These are phyloP conservation scores for Auricularia cornea DNA, from an alignment of 768 basidiomycete genomes.

Conservation along the genomic window DNA sequence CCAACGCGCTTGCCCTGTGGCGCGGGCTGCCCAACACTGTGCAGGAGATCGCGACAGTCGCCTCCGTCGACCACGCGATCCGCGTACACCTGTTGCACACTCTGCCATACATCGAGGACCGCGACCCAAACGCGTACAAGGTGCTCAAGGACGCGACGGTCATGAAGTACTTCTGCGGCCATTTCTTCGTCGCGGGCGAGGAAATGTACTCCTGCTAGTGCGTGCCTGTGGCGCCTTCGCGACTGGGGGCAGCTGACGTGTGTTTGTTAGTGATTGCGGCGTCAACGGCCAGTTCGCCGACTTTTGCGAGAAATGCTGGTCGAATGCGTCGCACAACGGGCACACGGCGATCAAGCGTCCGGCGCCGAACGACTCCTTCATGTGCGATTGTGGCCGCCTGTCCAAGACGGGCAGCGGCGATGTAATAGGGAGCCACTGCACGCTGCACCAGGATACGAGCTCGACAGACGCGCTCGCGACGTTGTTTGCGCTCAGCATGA, in stretches of 20 bases:
- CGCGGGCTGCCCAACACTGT: neutral
- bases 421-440: neutral
- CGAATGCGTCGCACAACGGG: neutral
- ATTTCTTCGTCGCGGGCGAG: neutral
- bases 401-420: neutral
- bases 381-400: neutral
- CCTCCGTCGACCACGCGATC: neutral
- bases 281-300: neutral
- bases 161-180: neutral
- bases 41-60: neutral
- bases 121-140: neutral
- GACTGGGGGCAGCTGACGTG: neutral
- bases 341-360: neutral
- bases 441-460: neutral
- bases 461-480: neutral
- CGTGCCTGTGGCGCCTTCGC: neutral
- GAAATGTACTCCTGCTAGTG: neutral
- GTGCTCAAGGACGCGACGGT: neutral
- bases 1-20: neutral
- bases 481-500: neutral
- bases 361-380: neutral
- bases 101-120: neutral
- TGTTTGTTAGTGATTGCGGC: neutral
- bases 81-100: neutral
- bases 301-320: neutral